Evolutionary conservation across 2,329 filamentous ascomycete species (phyloP), one percentile per base, ranked within the genome.

Genomic region (Aspergillus sp.): DNA sequence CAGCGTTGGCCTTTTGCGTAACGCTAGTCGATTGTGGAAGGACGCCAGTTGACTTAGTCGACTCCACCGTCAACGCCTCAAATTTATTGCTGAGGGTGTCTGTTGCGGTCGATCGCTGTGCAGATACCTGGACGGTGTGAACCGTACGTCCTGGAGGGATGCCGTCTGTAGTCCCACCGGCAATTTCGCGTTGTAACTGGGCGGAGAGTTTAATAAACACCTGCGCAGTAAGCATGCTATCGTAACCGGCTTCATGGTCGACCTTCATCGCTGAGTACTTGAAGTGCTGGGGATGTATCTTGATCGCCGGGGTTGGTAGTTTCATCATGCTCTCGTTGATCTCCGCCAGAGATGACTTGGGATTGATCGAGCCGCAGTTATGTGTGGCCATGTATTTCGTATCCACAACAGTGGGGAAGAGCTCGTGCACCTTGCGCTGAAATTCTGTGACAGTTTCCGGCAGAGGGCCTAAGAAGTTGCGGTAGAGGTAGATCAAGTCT

Each of bases 311-410:
- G 1, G 36, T 59, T 22, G 57, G 50, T 6, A 63, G 60, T 17
- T 60, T 41, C 6, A 56, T 51, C 33, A 72, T 52, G 11, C 51
- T 61, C 20, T 63, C 56, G 54, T 61, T 65, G 20, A 68, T 60
- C 26, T 66, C 66, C 24, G 56, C 58, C 45, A 71, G 62, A 17
- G 65, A 72, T 33, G 66, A 73, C 36, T 43, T 72, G 1, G 78
- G 76, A 50, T 78, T 81, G 51, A 81, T 63, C 66, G 66, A 80
- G 68, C 56, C 78, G 54, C 76, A 81, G 41, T 80, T 76, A 59
- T 82, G 75, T 1, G 82, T 85, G 4, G 81, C 81, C 60, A 86
- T 73, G 58, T 84, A 86, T 60, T 86, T 86, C 0, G 83, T 86
- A 57, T 86, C 83, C 16, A 86, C 72, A 14, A 86, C 72, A 4